These are phyloP conservation scores for Linanthus parryae DNA, from an alignment of 148 eudicot species.

Conservation along the genomic window DNA sequence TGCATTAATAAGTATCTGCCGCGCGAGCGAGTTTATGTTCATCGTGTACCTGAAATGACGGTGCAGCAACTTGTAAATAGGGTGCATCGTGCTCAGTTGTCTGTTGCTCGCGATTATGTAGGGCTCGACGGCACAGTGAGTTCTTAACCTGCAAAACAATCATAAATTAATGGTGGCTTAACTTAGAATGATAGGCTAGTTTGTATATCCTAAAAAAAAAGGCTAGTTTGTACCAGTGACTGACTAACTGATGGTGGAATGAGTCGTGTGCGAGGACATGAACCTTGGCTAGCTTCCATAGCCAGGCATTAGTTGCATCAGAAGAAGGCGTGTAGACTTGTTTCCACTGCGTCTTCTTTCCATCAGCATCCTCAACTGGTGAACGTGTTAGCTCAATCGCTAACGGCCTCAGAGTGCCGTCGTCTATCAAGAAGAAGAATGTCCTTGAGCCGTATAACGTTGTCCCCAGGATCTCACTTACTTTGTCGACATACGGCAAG, in stretches of 20 bases:
- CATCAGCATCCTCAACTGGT: slow-evolving; percentile 36
- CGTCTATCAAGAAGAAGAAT: slow-evolving; percentile 38
- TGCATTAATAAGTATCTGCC: slow-evolving; percentile 78
- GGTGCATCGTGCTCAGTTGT: slow-evolving; percentile 93
- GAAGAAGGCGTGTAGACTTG: slow-evolving; percentile 64
- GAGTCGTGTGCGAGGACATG: slow-evolving; percentile 85
- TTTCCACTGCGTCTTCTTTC: too few relatives aligned
- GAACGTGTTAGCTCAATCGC: slow-evolving; percentile 85
- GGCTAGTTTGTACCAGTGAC: too few relatives aligned
- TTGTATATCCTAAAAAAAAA: too few relatives aligned
- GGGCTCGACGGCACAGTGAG: slow-evolving; percentile 86
- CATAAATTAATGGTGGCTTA: too few relatives aligned
- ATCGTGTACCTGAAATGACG: slow-evolving; percentile 90
- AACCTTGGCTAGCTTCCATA: slow-evolving; percentile 90
- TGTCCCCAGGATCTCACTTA: slow-evolving; percentile 56
- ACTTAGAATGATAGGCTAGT: too few relatives aligned
- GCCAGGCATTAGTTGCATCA: slow-evolving; percentile 75
- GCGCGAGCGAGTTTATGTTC: slow-evolving; percentile 90
- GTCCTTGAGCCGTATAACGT: slow-evolving; percentile 75
- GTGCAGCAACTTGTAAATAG: slow-evolving; percentile 74
- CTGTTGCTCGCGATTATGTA: slow-evolving; percentile 89
- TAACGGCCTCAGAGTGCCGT: slow-evolving; percentile 53
- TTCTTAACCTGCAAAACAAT: too few relatives aligned
- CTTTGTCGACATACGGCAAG: slow-evolving; percentile 69
- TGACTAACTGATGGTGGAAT: slow-evolving; percentile 80